Evolutionary conservation across 352 stramenopile species (phyloP), one percentile per base, ranked within the genome.

Genomic region (Elongisporangium senticosum): DNA sequence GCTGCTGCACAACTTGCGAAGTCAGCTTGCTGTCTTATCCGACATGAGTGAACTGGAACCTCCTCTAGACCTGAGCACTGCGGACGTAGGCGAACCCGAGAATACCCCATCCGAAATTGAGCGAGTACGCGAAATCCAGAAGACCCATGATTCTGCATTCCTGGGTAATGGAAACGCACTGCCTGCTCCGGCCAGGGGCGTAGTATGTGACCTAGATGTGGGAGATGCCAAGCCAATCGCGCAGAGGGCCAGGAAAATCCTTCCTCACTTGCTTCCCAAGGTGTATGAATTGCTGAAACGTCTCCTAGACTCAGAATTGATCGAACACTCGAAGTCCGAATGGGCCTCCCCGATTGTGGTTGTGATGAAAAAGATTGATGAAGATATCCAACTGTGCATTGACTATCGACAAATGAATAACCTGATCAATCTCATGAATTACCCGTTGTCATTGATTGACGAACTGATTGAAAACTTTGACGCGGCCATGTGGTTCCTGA

Each of bases 381-480:
- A 48, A 1, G 28, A 51, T 5, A 61, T 65, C 43, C 43, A 53
- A 15, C 49, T 65, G 0, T 65, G 62, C 19, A 67, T 73, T 28
- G 65, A 69, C 8, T 69, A 69, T 3, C 55, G 58, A 0, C 3
- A 7, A 2, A 62, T 67, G 2, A 69, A 67, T n/a, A 14, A 51
- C 20, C 59, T 67, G 15, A 60, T 59, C 17, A 67, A 65, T 26
- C 24, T 70, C 21, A 40, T 63, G 49, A 66, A 55, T 7, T 73
- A 67, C 14, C 62, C 66, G 0, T 23, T 72, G 0, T 55, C 58
- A 0, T 28, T 73, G 2, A 74, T 74, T 28, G 59, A 68, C 11
- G 67, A 74, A 11, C 22, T 68, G 0, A 52, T 74, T 33, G 62
- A 58, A 14, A 70, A 59, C 22, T 75, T 72, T n/a, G 54, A 66